phyloP scores from a whole-genome alignment of 768 basidiomycete genomes.

The Amanita inopinata region DNA sequence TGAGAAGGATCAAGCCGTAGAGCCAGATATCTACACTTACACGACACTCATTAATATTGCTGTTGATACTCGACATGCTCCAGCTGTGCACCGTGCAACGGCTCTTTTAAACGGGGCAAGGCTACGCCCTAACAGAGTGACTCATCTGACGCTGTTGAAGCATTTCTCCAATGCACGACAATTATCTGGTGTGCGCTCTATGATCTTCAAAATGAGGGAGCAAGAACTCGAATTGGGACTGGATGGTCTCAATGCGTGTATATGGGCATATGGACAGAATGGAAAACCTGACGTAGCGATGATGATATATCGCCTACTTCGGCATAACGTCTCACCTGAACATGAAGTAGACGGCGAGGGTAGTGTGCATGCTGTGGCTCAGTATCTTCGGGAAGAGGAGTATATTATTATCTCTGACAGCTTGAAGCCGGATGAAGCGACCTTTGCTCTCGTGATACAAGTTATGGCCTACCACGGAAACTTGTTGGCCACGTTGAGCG shows the following conservation, averaged over 20 bases:
- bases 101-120: conserved; percentile 45
- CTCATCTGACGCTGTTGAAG: conserved; percentile 49
- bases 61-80: conserved; percentile 33
- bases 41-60: conserved; percentile 61
- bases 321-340: conserved; percentile 38
- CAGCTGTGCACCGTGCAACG: conserved; percentile 40
- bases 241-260: conserved; percentile 58
- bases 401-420: conserved; percentile 31
- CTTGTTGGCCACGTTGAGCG: conserved; percentile 39
- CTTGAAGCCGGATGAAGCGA: conserved; percentile 51
- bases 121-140: conserved; percentile 48
- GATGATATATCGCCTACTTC: conserved; percentile 55
- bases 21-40: conserved; percentile 62
- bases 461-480: conserved; percentile 63
- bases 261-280: conserved; percentile 58
- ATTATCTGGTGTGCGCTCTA: conserved; percentile 44
- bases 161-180: conserved; percentile 42
- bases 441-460: conserved; percentile 65
- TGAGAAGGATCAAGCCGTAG: conserved; percentile 14
- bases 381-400: conserved; percentile 33
- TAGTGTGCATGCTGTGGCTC: conserved; percentile 24
- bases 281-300: conserved; percentile 44
- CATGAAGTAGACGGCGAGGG: conserved; percentile 17
- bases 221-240: conserved; percentile 44
- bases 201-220: conserved; percentile 41